Conservation (phyloP, 345 rosid genomes). For the Balakata baccata region DNA sequence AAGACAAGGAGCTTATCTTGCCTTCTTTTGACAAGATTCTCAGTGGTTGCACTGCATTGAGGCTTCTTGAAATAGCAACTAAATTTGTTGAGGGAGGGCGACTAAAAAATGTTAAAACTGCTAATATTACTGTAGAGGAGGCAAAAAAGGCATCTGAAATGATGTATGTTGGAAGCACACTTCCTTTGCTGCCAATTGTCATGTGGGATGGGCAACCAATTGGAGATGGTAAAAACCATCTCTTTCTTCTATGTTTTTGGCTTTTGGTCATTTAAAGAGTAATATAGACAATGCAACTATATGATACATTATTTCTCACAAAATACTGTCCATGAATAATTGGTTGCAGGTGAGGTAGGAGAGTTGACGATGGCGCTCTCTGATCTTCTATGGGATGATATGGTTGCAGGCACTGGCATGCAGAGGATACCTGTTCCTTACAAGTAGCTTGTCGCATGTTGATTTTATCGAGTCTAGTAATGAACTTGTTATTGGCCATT, state of each 20-base stretch:
- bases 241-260: neutral
- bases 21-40: slow-evolving; percentile 64
- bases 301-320: neutral
- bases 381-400: slow-evolving; percentile 64
- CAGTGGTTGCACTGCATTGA: slow-evolving; percentile 63
- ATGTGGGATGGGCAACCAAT: slow-evolving; percentile 62
- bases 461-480: neutral
- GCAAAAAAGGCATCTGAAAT: slow-evolving; percentile 53
- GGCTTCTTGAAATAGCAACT: slow-evolving; percentile 56
- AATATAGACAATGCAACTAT: neutral
- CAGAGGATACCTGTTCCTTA: slow-evolving; percentile 47
- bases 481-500: neutral
- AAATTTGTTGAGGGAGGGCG: slow-evolving; percentile 53
- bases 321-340: neutral
- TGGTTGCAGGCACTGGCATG: slow-evolving; percentile 51
- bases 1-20: slow-evolving; percentile 51
- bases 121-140: slow-evolving; percentile 41
- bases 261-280: neutral
- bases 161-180: slow-evolving; percentile 72
- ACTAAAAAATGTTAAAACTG: slow-evolving; percentile 41
- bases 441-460: slow-evolving; percentile 4
- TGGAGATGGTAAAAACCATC: slow-evolving; percentile 52
- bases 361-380: slow-evolving; percentile 65
- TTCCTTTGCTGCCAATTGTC: slow-evolving; percentile 54
- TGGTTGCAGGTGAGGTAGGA: slow-evolving; percentile 54